phyloP scores from a whole-genome alignment of 2,329 filamentous ascomycete genomes.

The Pseudodiploospora longispora region DNA sequence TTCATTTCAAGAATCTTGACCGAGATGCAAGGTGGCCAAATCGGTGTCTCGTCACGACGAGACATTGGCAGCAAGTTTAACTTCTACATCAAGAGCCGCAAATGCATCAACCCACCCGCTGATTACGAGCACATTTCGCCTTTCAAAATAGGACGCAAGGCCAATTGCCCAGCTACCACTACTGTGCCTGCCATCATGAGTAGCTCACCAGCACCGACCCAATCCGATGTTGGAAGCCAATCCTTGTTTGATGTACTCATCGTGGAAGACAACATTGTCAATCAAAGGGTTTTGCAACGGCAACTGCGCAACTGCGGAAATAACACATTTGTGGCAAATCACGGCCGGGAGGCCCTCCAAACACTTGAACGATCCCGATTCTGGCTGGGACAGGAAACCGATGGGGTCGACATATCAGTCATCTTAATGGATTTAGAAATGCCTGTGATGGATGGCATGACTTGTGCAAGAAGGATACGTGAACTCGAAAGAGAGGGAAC shows the following conservation, averaged over 20 bases:
- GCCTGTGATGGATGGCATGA: slow-evolving; percentile 76
- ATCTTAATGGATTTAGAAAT: slow-evolving; percentile 79
- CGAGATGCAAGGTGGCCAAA: slow-evolving; percentile 70
- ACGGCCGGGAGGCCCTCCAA: slow-evolving; percentile 55
- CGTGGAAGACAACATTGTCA: slow-evolving; percentile 61
- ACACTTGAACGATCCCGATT: slow-evolving; percentile 47
- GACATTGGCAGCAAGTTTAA: slow-evolving; percentile 67
- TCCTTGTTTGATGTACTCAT: slow-evolving; percentile 50
- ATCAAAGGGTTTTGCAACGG: slow-evolving; percentile 55
- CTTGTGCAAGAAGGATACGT: slow-evolving; percentile 61
- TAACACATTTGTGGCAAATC: slow-evolving; percentile 54
- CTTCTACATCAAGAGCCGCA: slow-evolving; percentile 66
- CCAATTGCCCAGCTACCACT: slow-evolving; percentile 12
- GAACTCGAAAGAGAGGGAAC: slow-evolving; percentile 55
- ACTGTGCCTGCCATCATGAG: slow-evolving; percentile 13
- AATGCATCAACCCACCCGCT: slow-evolving; percentile 34
- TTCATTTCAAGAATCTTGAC: slow-evolving; percentile 72
- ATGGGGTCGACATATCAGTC: slow-evolving; percentile 50
- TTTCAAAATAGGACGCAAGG: slow-evolving; percentile 27
- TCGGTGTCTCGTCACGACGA: slow-evolving; percentile 60
- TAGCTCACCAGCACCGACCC: slow-evolving; percentile 8
- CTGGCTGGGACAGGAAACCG: slow-evolving; percentile 41
- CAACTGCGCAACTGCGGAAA: slow-evolving; percentile 55
- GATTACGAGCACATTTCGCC: slow-evolving; percentile 29
- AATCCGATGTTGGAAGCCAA: slow-evolving; percentile 9